Evolutionary conservation across 176 grass and related monocot genomes (phyloP).

Genomic region (Zizania latifolia): DNA sequence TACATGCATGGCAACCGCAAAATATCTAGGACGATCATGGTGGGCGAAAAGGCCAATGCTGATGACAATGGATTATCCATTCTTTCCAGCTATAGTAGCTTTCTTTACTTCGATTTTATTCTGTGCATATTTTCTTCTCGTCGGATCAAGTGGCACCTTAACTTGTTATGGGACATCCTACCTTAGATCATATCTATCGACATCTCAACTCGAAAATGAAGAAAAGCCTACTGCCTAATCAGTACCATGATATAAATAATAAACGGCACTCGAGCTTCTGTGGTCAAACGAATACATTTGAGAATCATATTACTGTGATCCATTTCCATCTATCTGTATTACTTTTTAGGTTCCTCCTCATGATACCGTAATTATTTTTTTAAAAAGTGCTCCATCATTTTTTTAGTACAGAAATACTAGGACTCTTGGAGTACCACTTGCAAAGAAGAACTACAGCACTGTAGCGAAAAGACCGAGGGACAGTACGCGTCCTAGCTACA

Average conservation of each 20-base stretch:
- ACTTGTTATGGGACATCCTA: constrained; percentile 1
- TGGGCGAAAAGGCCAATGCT: not conserved
- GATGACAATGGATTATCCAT: not conserved
- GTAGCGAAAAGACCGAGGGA: no score
- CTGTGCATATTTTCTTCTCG: not conserved
- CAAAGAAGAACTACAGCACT: no score
- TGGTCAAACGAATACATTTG: no score
- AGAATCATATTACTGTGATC: not conserved
- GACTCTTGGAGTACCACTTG: no score
- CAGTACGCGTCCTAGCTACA: not conserved
- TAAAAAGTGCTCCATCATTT: no score
- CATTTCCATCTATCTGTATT: not conserved
- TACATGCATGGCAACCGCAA: no score
- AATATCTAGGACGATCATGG: not conserved
- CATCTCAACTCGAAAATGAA: constrained; percentile 19
- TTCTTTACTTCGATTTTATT: not conserved
- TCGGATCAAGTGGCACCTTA: not conserved
- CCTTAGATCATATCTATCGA: constrained; percentile 19
- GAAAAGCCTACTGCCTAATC: no score
- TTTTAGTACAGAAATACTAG: no score
- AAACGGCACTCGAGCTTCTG: no score
- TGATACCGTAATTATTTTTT: no score
- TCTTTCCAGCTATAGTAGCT: not conserved
- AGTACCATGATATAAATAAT: no score
- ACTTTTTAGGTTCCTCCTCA: no score